These are phyloP conservation scores for Helenozyma baotianmanensis DNA, from an alignment of 805 yeast species.

Conservation along the genomic window DNA sequence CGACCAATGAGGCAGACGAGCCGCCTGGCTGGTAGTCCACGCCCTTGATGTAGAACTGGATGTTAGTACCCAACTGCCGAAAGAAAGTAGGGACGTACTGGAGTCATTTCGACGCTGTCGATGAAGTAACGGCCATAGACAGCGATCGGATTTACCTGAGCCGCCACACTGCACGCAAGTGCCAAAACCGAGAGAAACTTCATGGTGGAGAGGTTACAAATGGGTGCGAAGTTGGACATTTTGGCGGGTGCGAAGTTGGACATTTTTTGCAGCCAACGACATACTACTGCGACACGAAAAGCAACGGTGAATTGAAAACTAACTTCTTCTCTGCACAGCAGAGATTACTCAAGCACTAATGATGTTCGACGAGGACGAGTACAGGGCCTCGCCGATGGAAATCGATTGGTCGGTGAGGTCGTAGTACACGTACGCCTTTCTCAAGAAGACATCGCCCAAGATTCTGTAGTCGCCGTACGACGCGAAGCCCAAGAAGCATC, in stretches of 20 bases:
- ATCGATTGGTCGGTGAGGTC: conserved; percentile 13
- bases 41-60: conserved; percentile 72
- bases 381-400: conserved; percentile 12
- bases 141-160: conserved; percentile 51
- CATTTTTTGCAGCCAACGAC: too few species aligned
- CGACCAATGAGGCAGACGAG: conserved; percentile 60
- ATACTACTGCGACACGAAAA: too few species aligned
- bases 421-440: conserved; percentile 15
- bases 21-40: conserved; percentile 98
- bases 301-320: too few species aligned
- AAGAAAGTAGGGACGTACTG: too few species aligned
- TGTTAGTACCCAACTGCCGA: conserved; percentile 9
- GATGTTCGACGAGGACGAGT: conserved; percentile 7
- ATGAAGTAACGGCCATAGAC: conserved; percentile 68
- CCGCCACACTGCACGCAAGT: too few species aligned
- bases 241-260: too few species aligned
- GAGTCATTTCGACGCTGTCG: conserved; percentile 28
- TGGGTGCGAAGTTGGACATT: too few species aligned
- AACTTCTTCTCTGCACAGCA: too few species aligned
- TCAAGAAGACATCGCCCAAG: conserved; percentile 16
- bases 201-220: too few species aligned
- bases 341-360: conserved; percentile 5
- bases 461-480: conserved; percentile 3
- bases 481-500: conserved; percentile 11
- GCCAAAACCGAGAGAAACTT: too few species aligned